These are phyloP conservation scores for Penicillium brasilianum DNA, from an alignment of 2,329 filamentous ascomycete species.

Conservation along the genomic window DNA sequence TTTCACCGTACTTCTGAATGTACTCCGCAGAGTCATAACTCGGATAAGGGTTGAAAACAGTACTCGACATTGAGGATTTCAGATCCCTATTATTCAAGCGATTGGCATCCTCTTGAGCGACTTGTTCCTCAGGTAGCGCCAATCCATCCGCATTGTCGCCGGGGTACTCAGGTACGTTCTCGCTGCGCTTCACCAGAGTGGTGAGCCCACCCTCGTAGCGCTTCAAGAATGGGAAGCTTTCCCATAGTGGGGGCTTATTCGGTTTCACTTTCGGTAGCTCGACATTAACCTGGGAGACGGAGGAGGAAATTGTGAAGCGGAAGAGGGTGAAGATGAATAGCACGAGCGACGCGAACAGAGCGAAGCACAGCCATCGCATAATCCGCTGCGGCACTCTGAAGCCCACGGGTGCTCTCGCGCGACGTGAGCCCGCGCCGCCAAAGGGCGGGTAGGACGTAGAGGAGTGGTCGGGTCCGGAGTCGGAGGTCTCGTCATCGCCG, in stretches of 20 bases:
- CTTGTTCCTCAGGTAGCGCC: constrained; percentile 48
- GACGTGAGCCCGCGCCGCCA: constrained; percentile 40
- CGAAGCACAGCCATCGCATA: constrained; percentile 77
- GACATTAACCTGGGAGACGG: constrained; percentile 36
- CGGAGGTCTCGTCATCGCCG: constrained; percentile 33
- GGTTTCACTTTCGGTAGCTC: constrained; percentile 63
- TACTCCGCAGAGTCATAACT: constrained; percentile 65
- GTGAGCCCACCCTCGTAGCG: constrained; percentile 89
- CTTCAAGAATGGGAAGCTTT: constrained; percentile 81
- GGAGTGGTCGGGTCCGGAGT: constrained; percentile 48
- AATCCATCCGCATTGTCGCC: constrained; percentile 63
- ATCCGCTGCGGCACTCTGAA: constrained; percentile 74
- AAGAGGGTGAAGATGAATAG: constrained; percentile 78
- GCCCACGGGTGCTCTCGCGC: constrained; percentile 42
- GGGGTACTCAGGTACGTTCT: constrained; percentile 84
- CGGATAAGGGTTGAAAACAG: constrained; percentile 71
- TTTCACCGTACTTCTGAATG: constrained; percentile 59
- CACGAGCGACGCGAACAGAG: constrained; percentile 70
- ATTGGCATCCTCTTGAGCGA: constrained; percentile 28
- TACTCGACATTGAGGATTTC: constrained; percentile 51
- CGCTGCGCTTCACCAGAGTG: constrained; percentile 66
- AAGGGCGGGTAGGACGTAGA: constrained; percentile 59
- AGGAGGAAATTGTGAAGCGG: constrained; percentile 66
- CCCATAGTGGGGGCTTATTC: constrained; percentile 72
- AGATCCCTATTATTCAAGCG: constrained; percentile 31